Conservation (phyloP, 78 protist genomes). For the Fonticula alba region DNA sequence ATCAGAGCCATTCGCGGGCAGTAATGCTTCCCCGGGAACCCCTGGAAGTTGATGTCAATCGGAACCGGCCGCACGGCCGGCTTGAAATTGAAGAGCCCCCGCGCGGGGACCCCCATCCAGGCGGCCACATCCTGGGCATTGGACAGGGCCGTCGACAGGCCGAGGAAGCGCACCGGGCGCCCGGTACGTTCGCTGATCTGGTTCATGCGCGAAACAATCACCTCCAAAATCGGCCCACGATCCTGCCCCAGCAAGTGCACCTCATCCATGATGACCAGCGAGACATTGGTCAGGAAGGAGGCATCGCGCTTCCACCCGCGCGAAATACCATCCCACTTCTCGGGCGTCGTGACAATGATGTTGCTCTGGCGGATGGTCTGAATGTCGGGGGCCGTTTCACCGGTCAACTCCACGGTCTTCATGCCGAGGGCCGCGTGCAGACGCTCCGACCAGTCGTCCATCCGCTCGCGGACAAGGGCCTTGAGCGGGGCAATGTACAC, state of each 20-base stretch:
- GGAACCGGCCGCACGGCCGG: conserved; percentile 95
- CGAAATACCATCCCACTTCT: conserved; percentile 95
- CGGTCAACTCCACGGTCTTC: conserved; percentile 85
- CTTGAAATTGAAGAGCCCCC: conserved; percentile 84
- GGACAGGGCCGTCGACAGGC: conserved; percentile 93
- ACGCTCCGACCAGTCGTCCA: conserved; percentile 79
- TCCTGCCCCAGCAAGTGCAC: conserved; percentile 88
- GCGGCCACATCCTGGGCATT: conserved; percentile 90
- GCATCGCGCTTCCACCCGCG: conserved; percentile 82
- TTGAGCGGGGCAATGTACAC: conserved; percentile 99
- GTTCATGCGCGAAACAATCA: conserved; percentile 38
- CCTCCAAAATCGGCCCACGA: conserved; percentile 91
- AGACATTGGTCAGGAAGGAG: conserved; percentile 34
- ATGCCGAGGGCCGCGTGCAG: conserved; percentile 43
- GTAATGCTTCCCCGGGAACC: conserved; percentile 90
- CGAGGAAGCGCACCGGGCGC: conserved; percentile 65
- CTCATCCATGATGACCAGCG: conserved; percentile 71
- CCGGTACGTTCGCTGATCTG: conserved; percentile 55
- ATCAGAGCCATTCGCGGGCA: conserved; percentile 99
- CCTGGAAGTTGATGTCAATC: conserved; percentile 61
- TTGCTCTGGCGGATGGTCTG: conserved; percentile 11
- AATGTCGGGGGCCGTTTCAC: conserved; percentile 81
- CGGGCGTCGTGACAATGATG: conserved; percentile 93
- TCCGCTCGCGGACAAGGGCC: conserved; percentile 95
- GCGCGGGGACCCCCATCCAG: conserved; percentile 81